phyloP scores from a whole-genome alignment of 75 land plant genomes.

The Sequoia sempervirens region DNA sequence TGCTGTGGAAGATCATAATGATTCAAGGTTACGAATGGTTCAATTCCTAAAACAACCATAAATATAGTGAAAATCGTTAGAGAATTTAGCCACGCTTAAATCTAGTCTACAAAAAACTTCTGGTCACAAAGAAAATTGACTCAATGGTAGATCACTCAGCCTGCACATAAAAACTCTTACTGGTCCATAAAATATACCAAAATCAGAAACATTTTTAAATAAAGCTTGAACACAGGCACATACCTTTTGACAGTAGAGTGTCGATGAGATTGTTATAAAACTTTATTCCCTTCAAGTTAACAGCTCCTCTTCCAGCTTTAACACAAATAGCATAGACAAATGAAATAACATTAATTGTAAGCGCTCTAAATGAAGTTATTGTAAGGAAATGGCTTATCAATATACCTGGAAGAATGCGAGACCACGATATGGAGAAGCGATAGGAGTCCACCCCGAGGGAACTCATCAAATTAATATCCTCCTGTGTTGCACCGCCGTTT shows the following conservation, averaged over 20 bases:
- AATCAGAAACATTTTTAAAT: too few relatives aligned
- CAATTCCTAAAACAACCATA: conserved; percentile 17
- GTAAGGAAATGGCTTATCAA: too few relatives aligned
- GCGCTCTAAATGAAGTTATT: conserved; percentile 7
- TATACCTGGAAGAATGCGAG: conserved; percentile 34
- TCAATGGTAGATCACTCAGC: background rate
- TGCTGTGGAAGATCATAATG: conserved; percentile 57
- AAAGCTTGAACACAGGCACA: too few relatives aligned
- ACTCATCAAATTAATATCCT: too few relatives aligned
- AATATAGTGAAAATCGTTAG: background rate
- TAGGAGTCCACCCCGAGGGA: too few relatives aligned
- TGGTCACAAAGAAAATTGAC: too few relatives aligned
- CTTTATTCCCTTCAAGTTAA: too few relatives aligned
- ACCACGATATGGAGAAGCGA: conserved; percentile 39
- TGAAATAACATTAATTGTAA: too few relatives aligned
- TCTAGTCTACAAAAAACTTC: background rate
- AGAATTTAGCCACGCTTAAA: background rate
- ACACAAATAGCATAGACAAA: too few relatives aligned
- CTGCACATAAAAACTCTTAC: conserved; percentile 14
- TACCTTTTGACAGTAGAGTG: too few relatives aligned
- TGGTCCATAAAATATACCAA: conserved; percentile 19
- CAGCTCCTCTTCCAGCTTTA: too few relatives aligned
- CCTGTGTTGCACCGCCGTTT: background rate
- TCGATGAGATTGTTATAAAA: too few relatives aligned
- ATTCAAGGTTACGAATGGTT: conserved; percentile 44